A percentile compares a stretch with the other conserved stretches of the same genome.
Conservation (phyloP, 78 protist genomes). For the Salpingoeca rosetta region DNA sequence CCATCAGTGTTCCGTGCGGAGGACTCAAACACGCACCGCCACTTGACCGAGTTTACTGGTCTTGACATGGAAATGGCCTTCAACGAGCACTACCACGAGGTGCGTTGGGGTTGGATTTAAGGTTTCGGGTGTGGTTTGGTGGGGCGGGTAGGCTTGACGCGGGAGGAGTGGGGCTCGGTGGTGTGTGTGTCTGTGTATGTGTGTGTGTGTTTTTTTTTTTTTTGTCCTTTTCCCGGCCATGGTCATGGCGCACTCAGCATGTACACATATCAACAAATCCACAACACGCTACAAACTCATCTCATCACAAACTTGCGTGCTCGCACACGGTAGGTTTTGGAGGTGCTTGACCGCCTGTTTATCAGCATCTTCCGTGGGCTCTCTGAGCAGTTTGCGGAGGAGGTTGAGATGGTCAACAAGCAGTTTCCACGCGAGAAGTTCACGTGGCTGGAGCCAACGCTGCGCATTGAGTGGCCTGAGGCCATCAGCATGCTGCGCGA, state of each 20-base stretch:
- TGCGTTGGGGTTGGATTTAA: conserved; percentile 2
- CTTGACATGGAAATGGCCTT: conserved; percentile 97
- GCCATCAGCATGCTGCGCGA: conserved; percentile 63
- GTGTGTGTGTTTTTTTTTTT: too few species aligned
- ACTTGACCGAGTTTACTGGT: conserved; percentile 96
- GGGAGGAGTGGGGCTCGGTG: too few species aligned
- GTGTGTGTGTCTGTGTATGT: too few species aligned
- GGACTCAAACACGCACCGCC: conserved; percentile 92
- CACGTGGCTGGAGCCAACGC: conserved; percentile 53
- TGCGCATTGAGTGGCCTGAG: conserved; percentile 42
- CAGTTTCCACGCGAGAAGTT: conserved; percentile 71
- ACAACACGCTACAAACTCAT: too few species aligned
- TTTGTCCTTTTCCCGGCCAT: too few species aligned
- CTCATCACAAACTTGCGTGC: too few species aligned
- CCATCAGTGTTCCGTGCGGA: conserved; percentile 96
- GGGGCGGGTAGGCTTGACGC: too few species aligned
- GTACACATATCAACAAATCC: too few species aligned
- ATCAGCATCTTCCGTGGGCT: conserved; percentile 70
- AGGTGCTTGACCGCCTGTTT: conserved; percentile 66
- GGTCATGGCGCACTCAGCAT: too few species aligned
- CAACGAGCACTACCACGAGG: conserved; percentile 86
- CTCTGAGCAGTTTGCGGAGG: conserved; percentile 8
- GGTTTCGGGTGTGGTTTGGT: too few species aligned
- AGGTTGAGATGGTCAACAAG: conserved; percentile 14
- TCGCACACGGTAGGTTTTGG: conserved; percentile 50